Base-by-base conservation (phyloP, 1,139 yeast species). In the Suhomyces ambrosiae region DNA sequence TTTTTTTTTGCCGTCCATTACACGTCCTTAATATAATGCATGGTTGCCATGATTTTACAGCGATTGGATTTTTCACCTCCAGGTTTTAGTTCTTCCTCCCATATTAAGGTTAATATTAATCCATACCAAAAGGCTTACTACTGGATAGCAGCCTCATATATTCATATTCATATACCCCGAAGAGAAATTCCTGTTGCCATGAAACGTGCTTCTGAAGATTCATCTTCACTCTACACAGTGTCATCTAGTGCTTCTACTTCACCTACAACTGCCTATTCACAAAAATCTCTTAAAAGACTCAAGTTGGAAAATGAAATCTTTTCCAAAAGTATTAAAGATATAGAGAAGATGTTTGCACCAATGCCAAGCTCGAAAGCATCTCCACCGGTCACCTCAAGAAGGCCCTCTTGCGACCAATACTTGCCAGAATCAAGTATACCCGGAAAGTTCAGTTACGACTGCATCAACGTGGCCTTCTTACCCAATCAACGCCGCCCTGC, bases 281-380 rank as follows among this genome's bases (percentile, higher is more conserved):
- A 35, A 28, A 52, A 56, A 39, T 52, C 66, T 2, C 49, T 45
- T 38, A 60, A 60, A 33, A 41, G 66, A 22, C 38, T 58, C 19
- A 50, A 46, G 36, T 46, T 59, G 22, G 66, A 61, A 37, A 47
- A 52, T 32, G 65, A 60, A 41, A 58, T 60, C 29, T 61, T 60
- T 37, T 55, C 59, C 38, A 60, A 57, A 33, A 53, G 63, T 19
- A 56, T 62, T 37, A 49, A 52, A 35, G 66, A 61, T 37, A 60
- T 61, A 22, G 63, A 62, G 31, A 47, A 47, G 29, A 53, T 61
- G 56, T 61, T 60, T 41, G 34, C 42, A 11, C 34, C 38, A 16
- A 23, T 22, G 22, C 29, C 27, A 14, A 12, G 17, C 13, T 14
- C 31, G 9, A 33, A 25, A 21, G 9, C 30, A 14, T 32, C 41